phyloP scores from a whole-genome alignment of 768 basidiomycete genomes.

The Lactifluus echinatus region DNA sequence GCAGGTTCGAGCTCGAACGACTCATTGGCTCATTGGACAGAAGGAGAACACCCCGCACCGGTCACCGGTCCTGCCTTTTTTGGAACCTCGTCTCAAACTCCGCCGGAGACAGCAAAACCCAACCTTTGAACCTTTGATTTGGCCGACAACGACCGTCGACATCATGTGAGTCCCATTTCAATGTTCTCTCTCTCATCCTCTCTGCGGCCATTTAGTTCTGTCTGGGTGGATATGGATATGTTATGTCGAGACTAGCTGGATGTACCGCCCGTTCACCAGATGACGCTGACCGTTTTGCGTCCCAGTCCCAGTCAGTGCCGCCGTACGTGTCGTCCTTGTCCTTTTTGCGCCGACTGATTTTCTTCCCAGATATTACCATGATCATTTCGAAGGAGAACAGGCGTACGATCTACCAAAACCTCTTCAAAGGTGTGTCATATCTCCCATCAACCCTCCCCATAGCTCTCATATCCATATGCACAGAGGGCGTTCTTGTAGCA shows the following conservation, averaged over 20 bases:
- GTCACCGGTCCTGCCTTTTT: neutral
- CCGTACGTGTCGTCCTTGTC: constrained; percentile 31
- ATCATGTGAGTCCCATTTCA: constrained; percentile 1
- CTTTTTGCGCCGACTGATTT: too few species aligned
- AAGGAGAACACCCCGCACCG: too few species aligned
- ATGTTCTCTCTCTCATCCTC: neutral
- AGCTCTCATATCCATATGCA: neutral
- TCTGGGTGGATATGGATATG: constrained; percentile 10
- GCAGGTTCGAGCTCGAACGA: neutral
- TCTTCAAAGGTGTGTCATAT: constrained; percentile 88
- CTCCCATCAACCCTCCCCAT: neutral
- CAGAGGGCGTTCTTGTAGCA: constrained; percentile 98
- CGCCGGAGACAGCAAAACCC: neutral
- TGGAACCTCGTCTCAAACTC: neutral
- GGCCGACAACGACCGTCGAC: too few species aligned
- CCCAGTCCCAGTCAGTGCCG: constrained; percentile 32
- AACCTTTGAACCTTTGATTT: too few species aligned
- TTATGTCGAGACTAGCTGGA: constrained; percentile 27
- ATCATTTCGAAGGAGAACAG: constrained; percentile 94
- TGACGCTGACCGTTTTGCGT: constrained; percentile 25
- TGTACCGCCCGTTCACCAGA: constrained; percentile 25
- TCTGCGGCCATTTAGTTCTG: neutral
- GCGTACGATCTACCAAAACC: constrained; percentile 96
- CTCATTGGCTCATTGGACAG: neutral
- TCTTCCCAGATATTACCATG: constrained; percentile 43